Conservation (phyloP, 306 rosid species). For the Amphicarpaea edgeworthii region DNA sequence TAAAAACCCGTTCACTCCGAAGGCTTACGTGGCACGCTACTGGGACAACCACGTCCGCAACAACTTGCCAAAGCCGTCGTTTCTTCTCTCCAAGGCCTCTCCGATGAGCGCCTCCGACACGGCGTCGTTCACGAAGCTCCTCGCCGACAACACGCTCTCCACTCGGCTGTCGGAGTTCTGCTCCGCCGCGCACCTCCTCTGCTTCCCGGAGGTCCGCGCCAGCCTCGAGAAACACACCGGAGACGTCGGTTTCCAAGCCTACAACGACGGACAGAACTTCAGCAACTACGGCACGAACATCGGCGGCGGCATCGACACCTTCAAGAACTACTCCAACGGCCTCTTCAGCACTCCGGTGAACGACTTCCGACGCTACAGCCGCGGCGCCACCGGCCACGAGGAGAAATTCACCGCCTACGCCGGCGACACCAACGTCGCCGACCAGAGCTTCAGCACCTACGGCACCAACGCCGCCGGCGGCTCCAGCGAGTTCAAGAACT, state of each 20-base stretch:
- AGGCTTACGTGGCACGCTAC: slow-evolving; percentile 67
- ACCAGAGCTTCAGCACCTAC: slow-evolving; percentile 71
- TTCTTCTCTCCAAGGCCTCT: slow-evolving; percentile 73
- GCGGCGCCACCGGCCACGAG: slow-evolving; percentile 53
- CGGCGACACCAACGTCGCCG: slow-evolving; percentile 53
- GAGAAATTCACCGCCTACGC: slow-evolving; percentile 67
- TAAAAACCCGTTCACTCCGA: slow-evolving; percentile 76
- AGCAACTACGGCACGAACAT: slow-evolving; percentile 71
- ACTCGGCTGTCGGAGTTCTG: slow-evolving; percentile 74
- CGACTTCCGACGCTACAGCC: slow-evolving; percentile 79
- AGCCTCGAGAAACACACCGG: slow-evolving; percentile 57
- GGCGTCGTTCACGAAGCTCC: slow-evolving; percentile 60
- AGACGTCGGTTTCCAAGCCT: slow-evolving; percentile 53
- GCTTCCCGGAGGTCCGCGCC: slow-evolving; percentile 62
- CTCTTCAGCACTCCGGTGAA: too few species aligned
- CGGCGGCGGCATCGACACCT: slow-evolving; percentile 60
- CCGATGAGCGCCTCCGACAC: slow-evolving; percentile 66
- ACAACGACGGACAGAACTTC: slow-evolving; percentile 59
- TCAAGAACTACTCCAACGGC: slow-evolving; percentile 68
- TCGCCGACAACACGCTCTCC: slow-evolving; percentile 58
- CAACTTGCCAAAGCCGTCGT: slow-evolving; percentile 55
- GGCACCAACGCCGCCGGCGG: slow-evolving; percentile 61
- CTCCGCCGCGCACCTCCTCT: slow-evolving; percentile 77
- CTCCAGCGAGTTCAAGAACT: slow-evolving; percentile 65
- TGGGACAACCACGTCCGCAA: slow-evolving; percentile 74